Base-by-base conservation (phyloP, 73 alveolate genomes). In the Durusdinium trenchii region DNA sequence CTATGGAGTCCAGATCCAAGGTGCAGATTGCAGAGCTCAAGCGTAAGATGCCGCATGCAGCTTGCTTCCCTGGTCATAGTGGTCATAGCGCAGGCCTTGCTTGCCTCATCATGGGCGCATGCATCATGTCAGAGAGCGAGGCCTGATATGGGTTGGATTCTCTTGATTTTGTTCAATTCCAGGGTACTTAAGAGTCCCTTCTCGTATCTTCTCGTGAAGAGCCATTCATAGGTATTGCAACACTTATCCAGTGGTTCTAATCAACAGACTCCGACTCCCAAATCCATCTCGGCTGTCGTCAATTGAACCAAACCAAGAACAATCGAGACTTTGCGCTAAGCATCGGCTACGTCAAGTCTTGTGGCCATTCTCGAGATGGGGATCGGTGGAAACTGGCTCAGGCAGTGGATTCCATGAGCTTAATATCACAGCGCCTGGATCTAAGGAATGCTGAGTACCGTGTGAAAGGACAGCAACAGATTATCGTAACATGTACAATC, bases 71-170 rank as follows among this genome's bases (percentile, higher is more conserved):
- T 23, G 12, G 69, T 23, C 1, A 38, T 45, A 45, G 89, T 43
- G 57, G 76, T 12, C n/a, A 51, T 51, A 32, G 36, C 14, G 57
- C 16, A 91, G 98, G 98, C 61, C 90, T 91, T 16, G 98, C 98
- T 35, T 91, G 98, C 61, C 61, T 69, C 73, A 60, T 91, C 98
- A 67, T 91, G 98, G 98, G 98, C 48, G 78, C 98, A 18, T 91
- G 98, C 90, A 91, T 91, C 89, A 87, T 61, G 83, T 45, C 86
- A 1, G 98, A 89, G 46, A 51, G 75, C 78, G 94, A 82, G 92
- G 92, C 47, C 2, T 2, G 92, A 30, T 5, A 36, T 40, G 14
- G 38, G 20, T 54, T 30, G 81, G 35, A n/a, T 73, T 20, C 85
- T 40, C 51, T 42, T 38, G 32, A 38, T 16, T 38, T 40, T 16